Percentiles rank a stretch among this genome's conserved stretches.
Evolutionary conservation across 129 eudicot genomes (phyloP).

Genomic region (Flaveria bidentis): DNA sequence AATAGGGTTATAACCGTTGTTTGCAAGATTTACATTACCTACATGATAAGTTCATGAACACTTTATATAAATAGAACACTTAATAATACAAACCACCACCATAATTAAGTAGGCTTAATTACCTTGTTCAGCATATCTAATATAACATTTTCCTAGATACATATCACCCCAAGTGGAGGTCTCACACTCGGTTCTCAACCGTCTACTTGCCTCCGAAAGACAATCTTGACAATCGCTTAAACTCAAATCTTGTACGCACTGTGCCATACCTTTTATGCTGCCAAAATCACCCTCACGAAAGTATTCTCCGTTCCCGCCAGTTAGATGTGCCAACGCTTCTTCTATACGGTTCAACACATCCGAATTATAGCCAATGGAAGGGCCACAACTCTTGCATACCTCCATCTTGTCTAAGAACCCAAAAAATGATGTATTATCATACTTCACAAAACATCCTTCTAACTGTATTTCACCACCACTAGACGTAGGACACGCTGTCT

Average conservation of each 20-base stretch:
- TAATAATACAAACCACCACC: neutral
- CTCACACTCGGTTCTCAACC: conserved; percentile 12
- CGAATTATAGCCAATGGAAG: neutral
- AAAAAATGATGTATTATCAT: neutral
- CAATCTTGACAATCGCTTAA: conserved; percentile 13
- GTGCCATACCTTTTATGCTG: conserved; percentile 5
- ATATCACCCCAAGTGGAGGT: conserved; percentile 4
- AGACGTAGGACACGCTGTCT: conserved; percentile 20
- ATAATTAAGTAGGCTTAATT: neutral
- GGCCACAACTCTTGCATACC: conserved; percentile 1
- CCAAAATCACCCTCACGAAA: neutral
- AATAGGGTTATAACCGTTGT: neutral
- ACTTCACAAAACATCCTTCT: conserved; percentile 14
- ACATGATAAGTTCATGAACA: neutral
- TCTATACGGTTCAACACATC: conserved; percentile 14
- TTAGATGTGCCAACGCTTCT: neutral
- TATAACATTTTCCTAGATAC: conserved; percentile 12
- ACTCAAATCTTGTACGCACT: conserved; percentile 17
- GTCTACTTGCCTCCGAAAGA: conserved; percentile 2
- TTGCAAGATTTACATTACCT: neutral
- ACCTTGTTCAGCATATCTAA: conserved; percentile 11
- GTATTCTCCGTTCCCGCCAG: neutral
- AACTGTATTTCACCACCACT: neutral
- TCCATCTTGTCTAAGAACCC: neutral
- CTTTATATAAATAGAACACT: neutral